Evolutionary conservation across 306 rosid genomes (phyloP), one percentile per base, ranked within the genome.

Genomic region (Acacia confusa): DNA sequence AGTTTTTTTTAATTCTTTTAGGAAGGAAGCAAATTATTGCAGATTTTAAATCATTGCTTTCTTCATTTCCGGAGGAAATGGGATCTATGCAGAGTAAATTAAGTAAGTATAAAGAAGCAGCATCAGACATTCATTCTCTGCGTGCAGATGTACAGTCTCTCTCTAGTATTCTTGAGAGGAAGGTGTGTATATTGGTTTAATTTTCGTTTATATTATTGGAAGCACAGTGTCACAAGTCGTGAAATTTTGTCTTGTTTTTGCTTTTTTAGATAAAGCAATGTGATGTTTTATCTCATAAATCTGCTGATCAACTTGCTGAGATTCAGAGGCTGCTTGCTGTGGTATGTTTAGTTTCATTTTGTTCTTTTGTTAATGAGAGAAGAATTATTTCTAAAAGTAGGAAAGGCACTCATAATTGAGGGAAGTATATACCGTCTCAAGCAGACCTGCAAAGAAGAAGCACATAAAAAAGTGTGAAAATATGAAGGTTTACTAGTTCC

Each of bases 1-100:
- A 81, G 65, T 45, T 85, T 28, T 79, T 70, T 55, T 55, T 15
- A 15, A 25, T 86, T 30, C 38, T 67, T 88, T 79, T 94, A 95
- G 99, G 99, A 83, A 93, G 98, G 84, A 92, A 92, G 86, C 91
- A 91, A 83, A 78, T 95, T 75, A 85, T 95, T 83, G 89, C 92
- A 7, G 97, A 93, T 85, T 93, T 95, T 82, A 93, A 85, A 85
- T 85, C 93, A 63, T 78, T 95, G 88, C 88, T 93, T 79, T 93
- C 99, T 83, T 91, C 98, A 15, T 95, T 95, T 91, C 99, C 99
- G 41, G 94, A 89, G 77, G 88, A 92, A 85, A 95, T 95, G 99
- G 92, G 89, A 74, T 83, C 88, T 77, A 95, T 95, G 99, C 97
- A 95, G 84, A 88, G 78, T 79, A 93, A 93, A 76, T 60, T 95